Evolutionary conservation across 2,329 filamentous ascomycete genomes (phyloP).

Genomic region (Botrytis aclada): DNA sequence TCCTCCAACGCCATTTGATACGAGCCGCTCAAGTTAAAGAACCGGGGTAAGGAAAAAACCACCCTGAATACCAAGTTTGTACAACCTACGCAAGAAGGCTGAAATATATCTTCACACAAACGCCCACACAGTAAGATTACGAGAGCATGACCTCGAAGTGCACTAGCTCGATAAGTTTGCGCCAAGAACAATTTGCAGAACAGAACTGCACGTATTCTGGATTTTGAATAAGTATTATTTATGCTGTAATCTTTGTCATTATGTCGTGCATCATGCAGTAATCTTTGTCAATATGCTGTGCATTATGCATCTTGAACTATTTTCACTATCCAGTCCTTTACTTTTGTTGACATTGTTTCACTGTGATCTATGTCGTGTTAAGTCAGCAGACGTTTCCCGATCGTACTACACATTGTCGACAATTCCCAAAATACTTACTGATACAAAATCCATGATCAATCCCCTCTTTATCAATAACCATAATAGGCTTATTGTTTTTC

Average conservation of each 20-base stretch:
- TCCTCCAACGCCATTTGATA: background rate
- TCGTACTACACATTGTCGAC: background rate
- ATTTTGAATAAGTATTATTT: background rate
- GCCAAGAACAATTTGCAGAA: background rate
- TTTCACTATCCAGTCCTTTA: constrained; percentile 39
- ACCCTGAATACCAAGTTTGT: background rate
- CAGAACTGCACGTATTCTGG: background rate
- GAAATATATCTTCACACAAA: background rate
- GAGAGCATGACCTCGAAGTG: background rate
- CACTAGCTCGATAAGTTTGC: background rate
- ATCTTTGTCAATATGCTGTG: too few relatives aligned
- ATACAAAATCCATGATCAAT: constrained; percentile 62
- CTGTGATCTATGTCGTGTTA: constrained; percentile 42
- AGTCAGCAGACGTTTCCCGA: background rate
- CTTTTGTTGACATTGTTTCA: constrained; percentile 49
- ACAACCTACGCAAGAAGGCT: background rate
- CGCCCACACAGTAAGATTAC: background rate
- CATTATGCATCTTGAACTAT: constrained; percentile 24
- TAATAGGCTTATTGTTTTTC: constrained; percentile 1
- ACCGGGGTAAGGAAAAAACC: background rate
- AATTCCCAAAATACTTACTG: constrained; percentile 39
- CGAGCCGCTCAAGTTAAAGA: background rate
- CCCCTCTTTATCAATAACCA: constrained; percentile 50
- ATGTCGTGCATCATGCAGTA: too few relatives aligned
- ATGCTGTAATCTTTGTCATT: background rate